Conservation (phyloP, 257 asterid species). For the Henckelia pumila region DNA sequence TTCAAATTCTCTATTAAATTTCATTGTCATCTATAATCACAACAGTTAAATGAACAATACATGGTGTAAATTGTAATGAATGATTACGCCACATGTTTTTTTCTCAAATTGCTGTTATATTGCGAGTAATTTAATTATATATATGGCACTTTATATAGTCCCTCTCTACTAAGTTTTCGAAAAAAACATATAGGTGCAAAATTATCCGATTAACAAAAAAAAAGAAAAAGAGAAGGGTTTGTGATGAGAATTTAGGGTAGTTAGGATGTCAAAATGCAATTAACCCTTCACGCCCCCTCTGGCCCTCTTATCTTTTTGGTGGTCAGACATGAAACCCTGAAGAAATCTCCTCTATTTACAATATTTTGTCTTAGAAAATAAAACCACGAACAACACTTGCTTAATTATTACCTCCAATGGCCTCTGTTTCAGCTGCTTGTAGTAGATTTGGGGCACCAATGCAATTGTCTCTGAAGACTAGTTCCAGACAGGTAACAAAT, state of each 20-base stretch:
- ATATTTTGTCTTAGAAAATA: background rate
- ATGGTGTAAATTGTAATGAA: too few relatives aligned
- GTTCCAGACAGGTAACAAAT: constrained; percentile 30
- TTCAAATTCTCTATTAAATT: background rate
- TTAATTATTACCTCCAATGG: constrained; percentile 36
- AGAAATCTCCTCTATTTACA: background rate
- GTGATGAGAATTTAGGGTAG: background rate
- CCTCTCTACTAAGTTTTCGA: background rate
- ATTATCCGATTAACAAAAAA: too few relatives aligned
- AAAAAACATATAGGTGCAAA: background rate
- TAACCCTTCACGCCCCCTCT: background rate
- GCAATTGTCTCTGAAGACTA: constrained; percentile 26
- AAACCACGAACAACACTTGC: background rate
- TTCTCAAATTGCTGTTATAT: too few relatives aligned
- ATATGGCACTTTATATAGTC: too few relatives aligned
- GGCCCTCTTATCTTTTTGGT: too few relatives aligned
- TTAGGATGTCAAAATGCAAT: background rate
- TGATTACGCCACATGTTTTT: too few relatives aligned
- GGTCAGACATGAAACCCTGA: too few relatives aligned
- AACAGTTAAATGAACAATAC: too few relatives aligned
- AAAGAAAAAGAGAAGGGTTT: background rate
- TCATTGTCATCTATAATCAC: too few relatives aligned
- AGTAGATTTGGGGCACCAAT: constrained; percentile 34
- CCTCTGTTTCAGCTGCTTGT: constrained; percentile 55
- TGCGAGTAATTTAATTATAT: too few relatives aligned